phyloP scores from a whole-genome alignment of 2,329 filamentous ascomycete species.

The Apiospora koreana region DNA sequence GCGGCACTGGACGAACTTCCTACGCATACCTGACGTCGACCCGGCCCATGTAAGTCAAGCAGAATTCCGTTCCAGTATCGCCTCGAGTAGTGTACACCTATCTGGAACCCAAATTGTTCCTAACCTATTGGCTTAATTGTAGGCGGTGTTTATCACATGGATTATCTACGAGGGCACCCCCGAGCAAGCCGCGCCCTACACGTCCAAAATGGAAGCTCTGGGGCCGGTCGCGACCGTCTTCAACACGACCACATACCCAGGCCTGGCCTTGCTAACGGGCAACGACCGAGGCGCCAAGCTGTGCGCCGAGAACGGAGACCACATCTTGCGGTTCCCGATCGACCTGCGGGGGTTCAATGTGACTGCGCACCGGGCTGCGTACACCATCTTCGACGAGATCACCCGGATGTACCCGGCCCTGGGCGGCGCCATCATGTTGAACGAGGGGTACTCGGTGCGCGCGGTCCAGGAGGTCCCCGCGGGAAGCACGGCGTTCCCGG shows the following conservation, averaged over 20 bases:
- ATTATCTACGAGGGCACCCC: conserved; percentile 11
- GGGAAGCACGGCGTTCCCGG: conserved; percentile 3
- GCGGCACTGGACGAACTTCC: conserved; percentile 10
- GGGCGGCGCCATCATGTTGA: background rate
- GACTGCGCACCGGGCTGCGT: conserved; percentile 4
- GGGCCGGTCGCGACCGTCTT: background rate
- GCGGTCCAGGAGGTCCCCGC: conserved; percentile 5
- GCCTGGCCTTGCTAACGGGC: background rate
- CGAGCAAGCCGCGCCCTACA: conserved; percentile 11
- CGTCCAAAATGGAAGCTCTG: background rate
- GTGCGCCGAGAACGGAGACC: conserved; percentile 8
- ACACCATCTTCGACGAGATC: conserved; percentile 8
- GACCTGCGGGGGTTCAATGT: conserved; percentile 9
- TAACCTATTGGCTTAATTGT: too few species aligned
- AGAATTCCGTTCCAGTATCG: background rate
- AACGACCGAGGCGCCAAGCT: background rate
- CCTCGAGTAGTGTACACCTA: too few species aligned
- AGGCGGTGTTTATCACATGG: background rate
- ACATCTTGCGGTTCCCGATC: conserved; percentile 10
- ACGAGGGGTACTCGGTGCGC: conserved; percentile 12
- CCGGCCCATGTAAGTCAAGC: conserved; percentile 6
- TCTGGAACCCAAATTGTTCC: background rate
- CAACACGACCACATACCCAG: background rate
- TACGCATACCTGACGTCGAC: conserved; percentile 7
- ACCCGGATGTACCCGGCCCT: background rate